Evolutionary conservation across 1,139 yeast genomes (phyloP).

Genomic region (Taphrina sp.): DNA sequence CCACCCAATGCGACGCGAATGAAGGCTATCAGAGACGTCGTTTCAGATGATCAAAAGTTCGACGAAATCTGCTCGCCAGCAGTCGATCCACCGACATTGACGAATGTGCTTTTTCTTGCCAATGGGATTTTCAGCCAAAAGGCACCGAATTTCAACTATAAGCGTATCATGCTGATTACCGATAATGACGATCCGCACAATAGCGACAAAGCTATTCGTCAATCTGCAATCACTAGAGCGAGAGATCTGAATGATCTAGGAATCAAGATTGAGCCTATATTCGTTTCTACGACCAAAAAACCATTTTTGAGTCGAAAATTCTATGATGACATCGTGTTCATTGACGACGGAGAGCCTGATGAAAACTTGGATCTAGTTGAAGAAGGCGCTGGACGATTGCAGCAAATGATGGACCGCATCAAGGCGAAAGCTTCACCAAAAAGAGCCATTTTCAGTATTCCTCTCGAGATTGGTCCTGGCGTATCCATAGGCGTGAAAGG

Average conservation of each 20-base stretch:
- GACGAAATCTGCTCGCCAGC: constrained; percentile 34
- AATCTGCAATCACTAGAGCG: constrained; percentile 57
- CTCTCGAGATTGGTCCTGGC: constrained; percentile 53
- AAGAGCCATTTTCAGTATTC: constrained; percentile 62
- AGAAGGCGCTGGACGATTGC: constrained; percentile 36
- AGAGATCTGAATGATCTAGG: constrained; percentile 57
- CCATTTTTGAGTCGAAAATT: constrained; percentile 52
- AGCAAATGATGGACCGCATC: constrained; percentile 53
- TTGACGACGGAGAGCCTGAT: constrained; percentile 36
- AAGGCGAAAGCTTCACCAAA: constrained; percentile 60
- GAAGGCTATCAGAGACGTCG: constrained; percentile 40
- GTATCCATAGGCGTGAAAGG: constrained; percentile 70
- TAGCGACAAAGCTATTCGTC: constrained; percentile 44
- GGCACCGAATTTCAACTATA: constrained; percentile 37
- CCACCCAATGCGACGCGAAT: constrained; percentile 42
- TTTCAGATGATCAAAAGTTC: constrained; percentile 38
- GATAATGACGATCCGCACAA: constrained; percentile 57
- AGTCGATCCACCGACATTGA: constrained; percentile 37
- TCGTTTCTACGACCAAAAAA: constrained; percentile 49
- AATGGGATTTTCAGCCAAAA: constrained; percentile 40
- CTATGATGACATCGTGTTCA: constrained; percentile 35
- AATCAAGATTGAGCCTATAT: constrained; percentile 63
- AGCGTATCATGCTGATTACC: constrained; percentile 56
- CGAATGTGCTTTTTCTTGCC: constrained; percentile 41
- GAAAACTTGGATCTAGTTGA: constrained; percentile 42